Base-by-base conservation (phyloP, 1,139 yeast species). In the Kodamaea derodonti region DNA sequence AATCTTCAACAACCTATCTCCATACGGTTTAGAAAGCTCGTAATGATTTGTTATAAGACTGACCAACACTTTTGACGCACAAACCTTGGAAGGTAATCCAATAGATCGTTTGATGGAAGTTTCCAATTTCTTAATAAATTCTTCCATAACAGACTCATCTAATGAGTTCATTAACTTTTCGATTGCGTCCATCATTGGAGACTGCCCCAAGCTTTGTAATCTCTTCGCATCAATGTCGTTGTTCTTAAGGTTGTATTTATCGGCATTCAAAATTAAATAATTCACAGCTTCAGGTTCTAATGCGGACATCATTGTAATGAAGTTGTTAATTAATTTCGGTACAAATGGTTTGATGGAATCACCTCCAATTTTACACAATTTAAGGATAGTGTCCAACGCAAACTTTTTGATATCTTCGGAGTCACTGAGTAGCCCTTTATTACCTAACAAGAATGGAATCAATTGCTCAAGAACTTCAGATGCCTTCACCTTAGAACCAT, bases 231-330 rank as follows among this genome's bases (percentile, higher is more conserved):
- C 97, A 42, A 90, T 77, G 27, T 79, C 84, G 42, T 75, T 75
- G 14, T 78, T 67, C 32, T 81, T 80, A 39, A 88, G 58, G 33
- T 88, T 87, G 52, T 83, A 87, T 55, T 88, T 92, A 41, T 81
- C 90, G 0, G 97, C 96, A 60, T 92, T 90, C 43, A 92, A 67
- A 0, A 94, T 79, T 41, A 92, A 62, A 49, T 88, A 92, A 52
- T 92, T 90, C 46, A 87, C 75, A 3, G 85, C 80, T 52, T 90
- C 96, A 0, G 97, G 97, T 50, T 92, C 98, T 32, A 92, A 65
- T 0, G 95, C 83, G 0, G 97, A 85, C 78, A 92, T 79, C 43
- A 87, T 61, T 7, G 72, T 60, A 13, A 85, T 65, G 47, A 92
- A 71, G 37, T 86, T 86, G 31, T 78, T 83, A 14, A 87, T 65